Evolutionary conservation across 2,329 filamentous ascomycete species (phyloP).

Genomic region (Mycosphaerelloides madeirae): DNA sequence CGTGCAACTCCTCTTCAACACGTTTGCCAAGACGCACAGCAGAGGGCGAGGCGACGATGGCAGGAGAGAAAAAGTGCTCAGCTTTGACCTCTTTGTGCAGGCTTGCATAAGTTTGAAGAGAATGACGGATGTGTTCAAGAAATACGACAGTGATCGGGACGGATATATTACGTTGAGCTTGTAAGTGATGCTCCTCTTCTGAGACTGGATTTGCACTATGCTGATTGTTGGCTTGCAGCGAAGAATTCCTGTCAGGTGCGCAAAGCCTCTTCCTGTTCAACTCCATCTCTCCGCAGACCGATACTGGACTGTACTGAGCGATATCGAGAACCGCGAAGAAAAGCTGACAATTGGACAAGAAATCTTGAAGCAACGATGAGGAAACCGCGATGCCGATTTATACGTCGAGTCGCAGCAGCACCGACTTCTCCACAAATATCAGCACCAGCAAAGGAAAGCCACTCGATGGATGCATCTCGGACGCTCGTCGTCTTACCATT

Average conservation of each 20-base stretch:
- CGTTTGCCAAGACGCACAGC: constrained; percentile 61
- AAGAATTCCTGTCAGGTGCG: constrained; percentile 53
- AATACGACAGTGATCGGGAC: constrained; percentile 94
- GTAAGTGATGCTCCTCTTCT: constrained; percentile 25
- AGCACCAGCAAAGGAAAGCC: too few relatives aligned
- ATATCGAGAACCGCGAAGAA: constrained; percentile 1
- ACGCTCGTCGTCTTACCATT: too few relatives aligned
- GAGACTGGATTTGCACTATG: background rate
- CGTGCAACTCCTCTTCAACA: constrained; percentile 76
- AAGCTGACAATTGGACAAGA: constrained; percentile 20
- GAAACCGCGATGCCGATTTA: background rate
- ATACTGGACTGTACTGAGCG: constrained; percentile 47
- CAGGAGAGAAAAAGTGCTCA: constrained; percentile 39
- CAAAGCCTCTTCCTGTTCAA: constrained; percentile 53
- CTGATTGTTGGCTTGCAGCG: constrained; percentile 27
- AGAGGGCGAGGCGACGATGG: constrained; percentile 33
- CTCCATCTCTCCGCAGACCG: constrained; percentile 47
- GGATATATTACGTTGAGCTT: constrained; percentile 65
- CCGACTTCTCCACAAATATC: too few relatives aligned
- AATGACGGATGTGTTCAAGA: constrained; percentile 99
- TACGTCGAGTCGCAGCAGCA: too few relatives aligned
- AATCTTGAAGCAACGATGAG: constrained; percentile 23
- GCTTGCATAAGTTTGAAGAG: constrained; percentile 93
- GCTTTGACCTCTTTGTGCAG: constrained; percentile 94
- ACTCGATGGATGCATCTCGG: too few relatives aligned